Base-by-base conservation (phyloP, 179 eudicot species). In the Actinidia arguta region DNA sequence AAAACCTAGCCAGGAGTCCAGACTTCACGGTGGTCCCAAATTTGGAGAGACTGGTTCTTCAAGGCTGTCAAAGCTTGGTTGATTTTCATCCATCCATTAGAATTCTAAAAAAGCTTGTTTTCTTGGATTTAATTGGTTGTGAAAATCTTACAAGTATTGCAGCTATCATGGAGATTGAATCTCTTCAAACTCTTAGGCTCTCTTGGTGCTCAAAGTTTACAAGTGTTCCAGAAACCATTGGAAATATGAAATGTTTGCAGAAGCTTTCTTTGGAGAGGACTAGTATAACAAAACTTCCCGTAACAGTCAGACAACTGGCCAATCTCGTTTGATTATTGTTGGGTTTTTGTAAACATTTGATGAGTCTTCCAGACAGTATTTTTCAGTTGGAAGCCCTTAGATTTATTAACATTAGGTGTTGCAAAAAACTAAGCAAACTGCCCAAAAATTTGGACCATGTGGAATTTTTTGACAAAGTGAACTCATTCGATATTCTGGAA, bases 51-150 rank as follows among this genome's bases (percentile, higher is more conserved):
- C 13, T 70, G 13, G n/a, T 46, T 44, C 12, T 70, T 46, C 52
- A 18, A 44, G 52, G 27, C 12, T 70, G 75, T 44, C 44, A 22
- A 44, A 70, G 54, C 46, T 70, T 70, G 75, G 25, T 70, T 6
- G 54, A 70, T 20, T 12, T 70, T 70, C 75, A 70, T 20, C 51
- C 52, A 70, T 70, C 75, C 2, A 12, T 70, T 44, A 54, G 75
- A 46, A 13, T 7, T 46, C 75, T 70, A 9, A n/a, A 18, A 42
- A 46, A 18, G 52, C 75, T 70, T 70, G 17, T 6, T 70, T 44
- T 6, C 75, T 44, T 44, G 27, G 46, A 46, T 18, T 44, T 69
- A 18, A 69, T 10, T 14, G 51, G 5, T 9, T 70, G 75, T 25
- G 20, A 17, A 42, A 46, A 44, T 46, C 52, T 70, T 46, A 46